Conservation (phyloP, 2,329 filamentous ascomycete genomes). For the Colletotrichum lindemuthianum region DNA sequence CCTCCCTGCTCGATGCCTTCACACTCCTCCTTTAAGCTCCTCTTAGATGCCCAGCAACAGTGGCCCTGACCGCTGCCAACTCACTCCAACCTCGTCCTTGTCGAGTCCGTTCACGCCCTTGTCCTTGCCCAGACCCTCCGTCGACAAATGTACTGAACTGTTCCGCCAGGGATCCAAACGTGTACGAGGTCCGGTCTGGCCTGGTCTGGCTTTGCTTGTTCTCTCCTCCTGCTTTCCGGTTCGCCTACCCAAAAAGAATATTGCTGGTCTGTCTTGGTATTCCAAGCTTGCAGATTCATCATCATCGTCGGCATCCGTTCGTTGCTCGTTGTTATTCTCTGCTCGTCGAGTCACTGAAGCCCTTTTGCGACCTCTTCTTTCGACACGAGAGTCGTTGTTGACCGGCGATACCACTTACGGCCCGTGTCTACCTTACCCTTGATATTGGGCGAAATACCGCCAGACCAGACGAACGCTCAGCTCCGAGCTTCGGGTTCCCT, state of each 20-base stretch:
- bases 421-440: background rate
- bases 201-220: slow-evolving; percentile 9
- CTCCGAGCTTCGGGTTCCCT: slow-evolving; percentile 1
- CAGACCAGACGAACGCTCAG: background rate
- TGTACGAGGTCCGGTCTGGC: background rate
- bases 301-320: background rate
- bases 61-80: slow-evolving; percentile 17
- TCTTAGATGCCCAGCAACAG: background rate
- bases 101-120: background rate
- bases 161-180: slow-evolving; percentile 11
- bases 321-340: no score
- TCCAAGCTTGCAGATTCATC: background rate
- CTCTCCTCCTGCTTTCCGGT: background rate
- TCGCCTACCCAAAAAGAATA: background rate
- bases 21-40: slow-evolving; percentile 13
- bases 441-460: slow-evolving; percentile 20
- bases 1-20: slow-evolving; percentile 14
- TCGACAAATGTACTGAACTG: slow-evolving; percentile 10
- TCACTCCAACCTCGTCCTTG: background rate
- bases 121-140: slow-evolving; percentile 13
- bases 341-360: no score
- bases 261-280: slow-evolving; percentile 14
- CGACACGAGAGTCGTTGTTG: no score
- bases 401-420: background rate
- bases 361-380: no score